Evolutionary conservation across 2,329 filamentous ascomycete species (phyloP).

Genomic region (Fusarium sp.): DNA sequence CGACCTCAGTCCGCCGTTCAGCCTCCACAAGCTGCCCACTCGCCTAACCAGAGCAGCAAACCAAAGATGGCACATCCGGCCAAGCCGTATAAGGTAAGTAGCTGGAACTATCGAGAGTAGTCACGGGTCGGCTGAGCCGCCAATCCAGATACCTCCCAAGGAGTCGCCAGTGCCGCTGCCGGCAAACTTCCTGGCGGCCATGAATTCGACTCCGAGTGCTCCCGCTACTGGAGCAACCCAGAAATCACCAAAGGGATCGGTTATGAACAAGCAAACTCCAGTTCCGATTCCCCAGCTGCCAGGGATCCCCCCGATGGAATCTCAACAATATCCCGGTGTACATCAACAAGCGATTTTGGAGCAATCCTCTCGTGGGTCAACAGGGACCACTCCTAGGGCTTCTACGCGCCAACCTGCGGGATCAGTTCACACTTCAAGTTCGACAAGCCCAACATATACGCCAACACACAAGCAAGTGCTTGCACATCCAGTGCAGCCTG

Average conservation of each 20-base stretch:
- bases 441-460: neutral
- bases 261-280: conserved; percentile 43
- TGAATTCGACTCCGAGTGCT: conserved; percentile 47
- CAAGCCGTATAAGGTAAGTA: conserved; percentile 51
- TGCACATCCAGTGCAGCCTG: neutral
- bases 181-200: conserved; percentile 57
- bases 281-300: conserved; percentile 48
- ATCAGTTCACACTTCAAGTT: neutral
- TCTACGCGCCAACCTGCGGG: neutral
- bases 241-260: conserved; percentile 20
- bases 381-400: neutral
- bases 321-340: neutral
- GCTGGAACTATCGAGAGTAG: conserved; percentile 40
- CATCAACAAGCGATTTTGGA: neutral
- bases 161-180: conserved; percentile 59
- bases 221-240: conserved; percentile 24
- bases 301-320: conserved; percentile 2
- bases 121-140: conserved; percentile 46
- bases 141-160: conserved; percentile 52
- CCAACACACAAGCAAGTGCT: neutral
- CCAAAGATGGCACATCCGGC: conserved; percentile 39
- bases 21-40: neutral
- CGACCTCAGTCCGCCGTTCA: neutral
- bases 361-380: neutral
- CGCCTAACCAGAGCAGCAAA: conserved; percentile 32